Evolutionary conservation across 1,284 basidiomycete genomes (phyloP), one percentile per base, ranked within the genome.

Genomic region (Bondarzewia mesenterica): DNA sequence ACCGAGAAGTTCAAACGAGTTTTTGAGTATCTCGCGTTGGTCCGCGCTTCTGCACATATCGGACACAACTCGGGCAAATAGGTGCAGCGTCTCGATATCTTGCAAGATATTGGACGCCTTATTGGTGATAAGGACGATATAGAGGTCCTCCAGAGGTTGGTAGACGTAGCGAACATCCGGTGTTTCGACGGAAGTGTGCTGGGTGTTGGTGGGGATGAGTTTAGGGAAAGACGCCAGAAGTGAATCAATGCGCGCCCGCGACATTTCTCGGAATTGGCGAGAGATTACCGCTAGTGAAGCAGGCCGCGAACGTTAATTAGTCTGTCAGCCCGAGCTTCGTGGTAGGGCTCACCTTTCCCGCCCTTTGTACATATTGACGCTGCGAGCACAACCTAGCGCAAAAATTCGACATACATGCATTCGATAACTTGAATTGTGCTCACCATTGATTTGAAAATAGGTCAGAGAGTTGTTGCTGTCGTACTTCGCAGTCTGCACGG

Each of bases 51-150:
- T 78, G 59, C 91, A 93, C 61, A 98, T 73, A 65, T 98, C 96
- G 5, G 91, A 92, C 22, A 96, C 93, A 45, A 96, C 89, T 40
- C 96, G 83, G 2, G 93, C 88, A 59, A 98, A 86, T 36, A 99
- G 84, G 60, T 94, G 91, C 2, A 99, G 75, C 0, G 95, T 97
- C 55, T 95, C 89, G 57, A 98, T 97, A 68, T 99, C 96, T 72
- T 97, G 96, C 36, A 99, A 75, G 61, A 99, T 99, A 64, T 99
- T 99, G 26, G 90, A 94, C 16, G 89, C 89, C 66, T 96, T 97
- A 72, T 97, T 99, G 51, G 95, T 99, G 70, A 99, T 95, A 56
- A 99, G 78, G 56, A 99, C 80, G 56, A 99, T 95, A 67, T 97
- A 98, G 44, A 99, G 82, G 63, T 99, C 95, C 66, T 99, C 96